Percentiles rank a stretch among this genome's conserved stretches.
Conservation (phyloP, 2,329 filamentous ascomycete species). For the Apiospora koreana region DNA sequence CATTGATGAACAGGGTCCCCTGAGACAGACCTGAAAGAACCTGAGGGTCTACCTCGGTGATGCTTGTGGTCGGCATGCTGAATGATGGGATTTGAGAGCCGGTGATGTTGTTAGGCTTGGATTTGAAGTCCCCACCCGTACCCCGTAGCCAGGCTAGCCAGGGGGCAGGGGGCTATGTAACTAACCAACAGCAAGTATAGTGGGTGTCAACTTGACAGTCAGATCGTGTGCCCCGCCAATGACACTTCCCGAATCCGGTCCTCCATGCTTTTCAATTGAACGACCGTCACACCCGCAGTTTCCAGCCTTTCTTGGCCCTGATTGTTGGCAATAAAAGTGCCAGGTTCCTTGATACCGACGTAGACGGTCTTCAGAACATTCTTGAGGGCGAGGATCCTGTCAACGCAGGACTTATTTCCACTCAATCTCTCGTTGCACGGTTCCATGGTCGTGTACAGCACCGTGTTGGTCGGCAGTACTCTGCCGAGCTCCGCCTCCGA, state of each 20-base stretch:
- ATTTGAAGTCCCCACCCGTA: too few relatives aligned
- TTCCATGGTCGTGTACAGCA: constrained; percentile 48
- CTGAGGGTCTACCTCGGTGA: background rate
- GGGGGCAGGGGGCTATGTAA: too few relatives aligned
- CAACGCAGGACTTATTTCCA: constrained; percentile 38
- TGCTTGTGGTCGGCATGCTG: background rate
- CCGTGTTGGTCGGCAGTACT: constrained; percentile 40
- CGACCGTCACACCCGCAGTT: background rate
- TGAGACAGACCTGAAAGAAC: background rate
- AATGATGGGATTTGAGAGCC: background rate
- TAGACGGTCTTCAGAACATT: background rate
- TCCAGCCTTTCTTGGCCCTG: background rate
- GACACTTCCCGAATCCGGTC: background rate
- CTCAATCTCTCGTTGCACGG: constrained; percentile 44
- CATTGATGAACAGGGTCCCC: too few relatives aligned
- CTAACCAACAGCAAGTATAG: background rate
- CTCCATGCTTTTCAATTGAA: background rate
- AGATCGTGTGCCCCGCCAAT: background rate
- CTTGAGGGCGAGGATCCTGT: constrained; percentile 36
- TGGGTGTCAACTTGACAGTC: too few relatives aligned
- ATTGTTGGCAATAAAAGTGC: background rate
- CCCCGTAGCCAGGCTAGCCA: too few relatives aligned
- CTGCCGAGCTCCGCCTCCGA: constrained; percentile 35
- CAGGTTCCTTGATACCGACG: background rate
- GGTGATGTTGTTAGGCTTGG: too few relatives aligned